A percentile compares a stretch with the other conserved stretches of the same genome.
phyloP scores from a whole-genome alignment of 2,329 filamentous ascomycete species.

The Cadophora sp. region DNA sequence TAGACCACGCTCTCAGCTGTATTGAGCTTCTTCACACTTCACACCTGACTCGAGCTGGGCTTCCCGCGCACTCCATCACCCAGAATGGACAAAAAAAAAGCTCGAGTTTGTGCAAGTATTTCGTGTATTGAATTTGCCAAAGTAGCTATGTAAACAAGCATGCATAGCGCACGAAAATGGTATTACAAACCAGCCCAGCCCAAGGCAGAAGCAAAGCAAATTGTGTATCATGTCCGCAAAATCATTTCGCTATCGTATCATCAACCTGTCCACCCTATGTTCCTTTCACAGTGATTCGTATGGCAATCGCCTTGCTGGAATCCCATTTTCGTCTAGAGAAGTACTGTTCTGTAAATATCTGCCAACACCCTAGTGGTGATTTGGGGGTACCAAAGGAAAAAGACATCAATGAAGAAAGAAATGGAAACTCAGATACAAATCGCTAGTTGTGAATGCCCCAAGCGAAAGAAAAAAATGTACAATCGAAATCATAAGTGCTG shows the following conservation, averaged over 20 bases:
- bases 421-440: slow-evolving; percentile 2
- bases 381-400: too few relatives aligned
- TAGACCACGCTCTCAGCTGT: too few relatives aligned
- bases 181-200: slow-evolving; percentile 6
- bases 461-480: not conserved
- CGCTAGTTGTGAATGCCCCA: not conserved
- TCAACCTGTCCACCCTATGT: not conserved
- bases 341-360: not conserved
- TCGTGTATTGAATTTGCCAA: not conserved
- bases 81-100: too few relatives aligned
- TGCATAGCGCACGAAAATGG: not conserved
- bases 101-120: not conserved
- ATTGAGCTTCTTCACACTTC: too few relatives aligned
- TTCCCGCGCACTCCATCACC: too few relatives aligned
- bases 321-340: not conserved
- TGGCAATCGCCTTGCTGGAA: not conserved
- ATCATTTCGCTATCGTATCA: slow-evolving; percentile 3
- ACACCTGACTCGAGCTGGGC: too few relatives aligned
- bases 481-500: not conserved
- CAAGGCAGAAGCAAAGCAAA: not conserved
- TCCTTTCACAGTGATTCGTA: too few relatives aligned
- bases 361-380: not conserved
- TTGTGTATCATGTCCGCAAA: not conserved
- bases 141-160: not conserved
- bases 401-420: not conserved